Base-by-base conservation (phyloP, 2,329 filamentous ascomycete genomes). In the Colletotrichum ledebouriae region DNA sequence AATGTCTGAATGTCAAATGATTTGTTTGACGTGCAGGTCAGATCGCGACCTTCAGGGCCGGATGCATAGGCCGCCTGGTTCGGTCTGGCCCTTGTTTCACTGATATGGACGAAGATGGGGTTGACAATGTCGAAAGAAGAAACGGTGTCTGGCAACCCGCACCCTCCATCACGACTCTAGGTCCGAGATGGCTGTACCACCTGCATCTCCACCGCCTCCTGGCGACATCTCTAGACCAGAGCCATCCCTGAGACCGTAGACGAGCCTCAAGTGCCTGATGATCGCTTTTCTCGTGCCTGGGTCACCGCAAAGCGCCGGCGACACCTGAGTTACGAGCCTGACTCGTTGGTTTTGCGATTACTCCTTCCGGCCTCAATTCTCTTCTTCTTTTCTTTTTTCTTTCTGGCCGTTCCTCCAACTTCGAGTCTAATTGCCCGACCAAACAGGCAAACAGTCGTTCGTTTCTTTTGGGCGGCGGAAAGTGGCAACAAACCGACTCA, bases 61-160 rank as follows among this genome's bases (percentile, higher is more conserved):
- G 53, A 58, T 63, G 65, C 37, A 49, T 46, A 68, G 61, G 65
- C 61, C 33, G 56, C 47, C 61, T 62, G 39, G 67, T 58, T 41
- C 34, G 66, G 69, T 61, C 56, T 61, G 66, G 69, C 53, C 46
- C 50, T 55, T 70, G 69, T 70, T 65, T 70, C 69, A 70, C 60
- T 68, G 68, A 63, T 68, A 53, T 49, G 63, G 52, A 52, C 34
- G 46, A 47, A 15, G 34, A 63, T 42, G 53, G 58, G 41, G 53
- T 64, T 22, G 47, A 39, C 12, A 20, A 41, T 37, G 52, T 53
- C 65, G 57, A 69, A 69, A 64, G 69, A 65, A 61, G 49, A 56
- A 60, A 68, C 65, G 55, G 33, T 57, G 60, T 68, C 61, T 70
- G 60, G 47, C 50, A 39, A 56, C 22, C 67, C 57, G 62, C 53